These are phyloP conservation scores for Amoeboaphelidium protococcarum DNA, from an alignment of 371 early-diverging fungal species.

Conservation along the genomic window DNA sequence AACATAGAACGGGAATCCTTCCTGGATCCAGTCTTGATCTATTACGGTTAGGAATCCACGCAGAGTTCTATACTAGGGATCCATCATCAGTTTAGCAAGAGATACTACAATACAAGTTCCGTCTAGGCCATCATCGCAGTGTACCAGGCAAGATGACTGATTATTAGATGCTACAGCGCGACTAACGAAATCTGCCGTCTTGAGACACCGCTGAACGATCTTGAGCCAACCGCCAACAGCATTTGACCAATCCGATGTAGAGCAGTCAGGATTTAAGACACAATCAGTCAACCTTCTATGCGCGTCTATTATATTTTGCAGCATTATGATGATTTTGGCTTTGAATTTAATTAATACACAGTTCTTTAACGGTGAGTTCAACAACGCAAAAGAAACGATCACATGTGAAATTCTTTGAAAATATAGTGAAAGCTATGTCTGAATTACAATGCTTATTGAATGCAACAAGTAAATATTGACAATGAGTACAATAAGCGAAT, in stretches of 20 bases:
- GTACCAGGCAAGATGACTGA: too few relatives aligned
- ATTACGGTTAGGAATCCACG: conserved; percentile 63
- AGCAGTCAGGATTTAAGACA: neutral
- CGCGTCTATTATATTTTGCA: neutral
- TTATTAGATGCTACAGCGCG: too few relatives aligned
- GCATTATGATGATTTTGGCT: too few relatives aligned
- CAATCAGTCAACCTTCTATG: neutral
- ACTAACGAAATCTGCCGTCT: too few relatives aligned
- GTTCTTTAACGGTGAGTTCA: too few relatives aligned
- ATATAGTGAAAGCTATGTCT: too few relatives aligned
- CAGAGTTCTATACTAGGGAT: conserved; percentile 79
- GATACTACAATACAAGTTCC: conserved; percentile 77
- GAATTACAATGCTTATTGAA: too few relatives aligned
- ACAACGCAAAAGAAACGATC: too few relatives aligned
- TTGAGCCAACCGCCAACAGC: neutral
- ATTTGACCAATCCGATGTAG: neutral
- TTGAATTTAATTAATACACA: too few relatives aligned
- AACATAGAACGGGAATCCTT: conserved; percentile 80
- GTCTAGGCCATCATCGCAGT: conserved; percentile 69
- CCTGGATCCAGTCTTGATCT: conserved; percentile 87
- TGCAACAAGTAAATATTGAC: too few relatives aligned
- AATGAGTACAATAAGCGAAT: too few relatives aligned
- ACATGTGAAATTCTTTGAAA: too few relatives aligned
- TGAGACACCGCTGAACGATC: neutral
- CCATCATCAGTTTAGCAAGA: conserved; percentile 62